Evolutionary conservation across 2,329 filamentous ascomycete genomes (phyloP).

Genomic region (Diaporthe aspalathi): DNA sequence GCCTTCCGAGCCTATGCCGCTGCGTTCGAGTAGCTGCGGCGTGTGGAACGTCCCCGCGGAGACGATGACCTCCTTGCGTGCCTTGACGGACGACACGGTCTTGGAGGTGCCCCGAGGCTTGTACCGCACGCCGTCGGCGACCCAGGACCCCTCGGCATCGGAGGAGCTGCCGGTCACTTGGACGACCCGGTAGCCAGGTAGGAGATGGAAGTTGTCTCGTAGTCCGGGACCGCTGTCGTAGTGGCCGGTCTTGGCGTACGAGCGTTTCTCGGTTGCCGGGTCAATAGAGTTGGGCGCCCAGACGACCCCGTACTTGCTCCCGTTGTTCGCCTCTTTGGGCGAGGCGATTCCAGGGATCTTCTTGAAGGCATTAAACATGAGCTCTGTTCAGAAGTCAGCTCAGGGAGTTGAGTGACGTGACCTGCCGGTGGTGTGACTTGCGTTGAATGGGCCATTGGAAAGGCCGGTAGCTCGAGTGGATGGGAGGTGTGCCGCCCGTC

Average conservation of each 20-base stretch:
- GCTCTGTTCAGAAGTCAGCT: background rate
- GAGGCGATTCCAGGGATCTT: slow-evolving; percentile 13
- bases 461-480: slow-evolving; percentile 33
- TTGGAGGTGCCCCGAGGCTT: slow-evolving; percentile 15
- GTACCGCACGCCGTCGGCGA: slow-evolving; percentile 22
- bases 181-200: slow-evolving; percentile 1
- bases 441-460: slow-evolving; percentile 33
- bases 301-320: slow-evolving; percentile 26
- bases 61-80: slow-evolving; percentile 63
- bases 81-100: slow-evolving; percentile 23
- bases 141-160: background rate
- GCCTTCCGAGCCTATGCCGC: slow-evolving; percentile 64
- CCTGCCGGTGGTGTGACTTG: background rate
- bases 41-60: slow-evolving; percentile 68
- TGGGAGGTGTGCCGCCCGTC: slow-evolving; percentile 16
- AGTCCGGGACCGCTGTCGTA: background rate
- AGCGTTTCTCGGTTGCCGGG: slow-evolving; percentile 10
- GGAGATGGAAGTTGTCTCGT: slow-evolving; percentile 16
- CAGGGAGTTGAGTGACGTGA: background rate
- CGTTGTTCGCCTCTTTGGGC: slow-evolving; percentile 23
- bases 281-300: slow-evolving; percentile 26
- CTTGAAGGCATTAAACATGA: slow-evolving; percentile 26
- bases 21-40: slow-evolving; percentile 70
- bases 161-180: slow-evolving; percentile 4
- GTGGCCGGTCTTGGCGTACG: slow-evolving; percentile 22